These are phyloP conservation scores for Amborella trichopoda DNA, from an alignment of 164 flowering plant genomes.

Conservation along the genomic window DNA sequence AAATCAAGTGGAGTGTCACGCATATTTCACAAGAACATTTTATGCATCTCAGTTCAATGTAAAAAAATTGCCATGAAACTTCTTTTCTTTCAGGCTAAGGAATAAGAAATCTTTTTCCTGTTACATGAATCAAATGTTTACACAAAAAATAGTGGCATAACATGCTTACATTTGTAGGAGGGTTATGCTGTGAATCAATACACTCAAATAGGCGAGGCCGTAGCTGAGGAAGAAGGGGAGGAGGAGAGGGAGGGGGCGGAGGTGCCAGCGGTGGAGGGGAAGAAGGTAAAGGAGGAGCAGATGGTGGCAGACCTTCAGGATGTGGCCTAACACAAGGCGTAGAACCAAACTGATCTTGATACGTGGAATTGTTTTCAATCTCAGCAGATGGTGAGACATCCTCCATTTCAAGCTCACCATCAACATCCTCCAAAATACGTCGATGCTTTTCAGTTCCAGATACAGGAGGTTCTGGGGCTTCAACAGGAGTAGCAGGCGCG, in stretches of 20 bases:
- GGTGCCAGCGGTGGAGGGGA: conserved; percentile 32
- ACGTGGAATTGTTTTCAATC: conserved; percentile 19
- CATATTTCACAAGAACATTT: neutral
- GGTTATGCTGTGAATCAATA: conserved; percentile 13
- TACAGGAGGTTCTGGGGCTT: conserved; percentile 13
- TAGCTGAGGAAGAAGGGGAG: conserved; percentile 4
- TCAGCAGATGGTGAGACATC: conserved; percentile 79
- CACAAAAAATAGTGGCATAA: neutral
- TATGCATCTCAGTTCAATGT: neutral
- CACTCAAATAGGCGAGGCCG: conserved; percentile 15
- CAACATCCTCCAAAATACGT: conserved; percentile 90
- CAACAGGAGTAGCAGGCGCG: conserved; percentile 92
- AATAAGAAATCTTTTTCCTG: too few relatives aligned
- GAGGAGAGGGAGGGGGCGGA: conserved; percentile 13
- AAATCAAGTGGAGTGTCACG: neutral
- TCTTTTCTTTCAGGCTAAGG: too few relatives aligned
- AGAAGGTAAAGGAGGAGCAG: conserved; percentile 54
- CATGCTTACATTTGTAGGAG: conserved; percentile 21
- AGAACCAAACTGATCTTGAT: conserved; percentile 18
- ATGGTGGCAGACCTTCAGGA: conserved; percentile 43
- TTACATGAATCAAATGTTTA: neutral
- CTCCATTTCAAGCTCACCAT: conserved; percentile 99
- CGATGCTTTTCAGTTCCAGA: conserved; percentile 38
- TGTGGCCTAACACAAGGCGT: conserved; percentile 37
- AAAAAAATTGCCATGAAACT: neutral